phyloP scores from a whole-genome alignment of 495 filamentous ascomycete species.

The Elasticomyces elasticus region DNA sequence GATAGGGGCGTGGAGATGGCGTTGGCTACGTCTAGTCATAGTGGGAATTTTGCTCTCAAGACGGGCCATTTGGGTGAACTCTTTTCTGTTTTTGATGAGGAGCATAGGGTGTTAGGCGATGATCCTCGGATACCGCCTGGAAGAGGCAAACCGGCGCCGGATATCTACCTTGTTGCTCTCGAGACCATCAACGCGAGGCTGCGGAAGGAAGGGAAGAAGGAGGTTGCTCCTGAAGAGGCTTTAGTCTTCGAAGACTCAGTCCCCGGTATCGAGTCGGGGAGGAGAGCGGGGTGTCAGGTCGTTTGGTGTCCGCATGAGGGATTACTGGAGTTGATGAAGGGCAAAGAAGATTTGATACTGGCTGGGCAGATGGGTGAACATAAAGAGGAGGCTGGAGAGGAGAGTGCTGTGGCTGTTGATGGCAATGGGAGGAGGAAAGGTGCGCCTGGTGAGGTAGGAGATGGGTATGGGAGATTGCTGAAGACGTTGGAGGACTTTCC shows the following conservation, averaged over 20 bases:
- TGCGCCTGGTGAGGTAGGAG: conserved; percentile 23
- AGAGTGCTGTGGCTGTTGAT: conserved; percentile 25
- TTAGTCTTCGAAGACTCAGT: conserved; percentile 95
- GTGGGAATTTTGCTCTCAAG: conserved; percentile 67
- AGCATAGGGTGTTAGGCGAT: conserved; percentile 72
- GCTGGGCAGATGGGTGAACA: conserved; percentile 67
- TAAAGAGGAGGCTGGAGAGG: conserved; percentile 38
- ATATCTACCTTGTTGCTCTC: conserved; percentile 87
- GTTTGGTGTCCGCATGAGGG: conserved; percentile 85
- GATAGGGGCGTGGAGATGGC: conserved; percentile 56
- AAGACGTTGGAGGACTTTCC: conserved; percentile 22
- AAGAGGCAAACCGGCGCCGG: conserved; percentile 82
- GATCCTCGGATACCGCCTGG: conserved; percentile 70
- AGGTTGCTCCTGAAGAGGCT: conserved; percentile 75
- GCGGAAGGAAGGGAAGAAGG: conserved; percentile 44
- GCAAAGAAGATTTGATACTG: conserved; percentile 70
- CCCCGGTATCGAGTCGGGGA: conserved; percentile 80
- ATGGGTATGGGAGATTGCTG: conserved; percentile 24
- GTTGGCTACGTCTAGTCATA: conserved; percentile 70
- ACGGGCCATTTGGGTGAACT: conserved; percentile 60
- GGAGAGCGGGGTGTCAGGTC: conserved; percentile 90
- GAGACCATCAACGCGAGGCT: conserved; percentile 70
- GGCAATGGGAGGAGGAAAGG: conserved; percentile 16
- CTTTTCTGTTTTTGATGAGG: conserved; percentile 59
- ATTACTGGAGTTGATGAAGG: conserved; percentile 62